Evolutionary conservation across 768 basidiomycete species (phyloP).

Genomic region (Suillus fuscotomentosus): DNA sequence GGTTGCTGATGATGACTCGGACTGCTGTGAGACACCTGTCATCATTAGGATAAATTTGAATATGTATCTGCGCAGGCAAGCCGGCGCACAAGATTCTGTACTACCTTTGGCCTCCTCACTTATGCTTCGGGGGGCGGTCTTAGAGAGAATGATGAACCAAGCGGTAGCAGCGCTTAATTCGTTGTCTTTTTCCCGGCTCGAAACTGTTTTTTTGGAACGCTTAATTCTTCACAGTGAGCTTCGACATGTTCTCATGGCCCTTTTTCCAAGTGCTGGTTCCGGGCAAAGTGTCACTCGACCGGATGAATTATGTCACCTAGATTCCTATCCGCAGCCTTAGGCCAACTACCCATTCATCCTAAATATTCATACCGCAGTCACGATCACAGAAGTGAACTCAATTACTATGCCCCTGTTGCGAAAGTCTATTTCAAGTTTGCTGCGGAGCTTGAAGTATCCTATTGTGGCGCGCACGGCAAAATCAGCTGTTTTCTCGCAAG

Average conservation of each 20-base stretch:
- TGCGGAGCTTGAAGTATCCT: not conserved
- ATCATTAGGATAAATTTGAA: not conserved
- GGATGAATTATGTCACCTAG: too few relatives aligned
- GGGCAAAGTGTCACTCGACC: not conserved
- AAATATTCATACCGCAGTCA: not conserved
- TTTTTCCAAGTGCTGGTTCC: not conserved
- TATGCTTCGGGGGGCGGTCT: not conserved
- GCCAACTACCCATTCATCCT: not conserved
- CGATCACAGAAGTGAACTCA: not conserved
- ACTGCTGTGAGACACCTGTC: not conserved
- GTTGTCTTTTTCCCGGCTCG: not conserved
- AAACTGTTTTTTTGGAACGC: not conserved
- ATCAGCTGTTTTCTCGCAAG: not conserved
- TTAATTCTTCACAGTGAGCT: not conserved
- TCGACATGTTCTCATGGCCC: not conserved
- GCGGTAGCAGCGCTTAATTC: not conserved
- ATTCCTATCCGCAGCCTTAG: too few relatives aligned
- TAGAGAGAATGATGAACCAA: not conserved
- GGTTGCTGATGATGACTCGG: not conserved
- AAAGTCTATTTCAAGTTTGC: slow-evolving; percentile 1
- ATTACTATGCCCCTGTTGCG: not conserved
- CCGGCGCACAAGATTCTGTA: not conserved
- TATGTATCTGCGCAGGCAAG: not conserved
- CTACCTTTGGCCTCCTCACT: not conserved
- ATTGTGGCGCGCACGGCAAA: not conserved